Evolutionary conservation across 2,329 filamentous ascomycete genomes (phyloP).

Genomic region (Xylariaceae sp.): DNA sequence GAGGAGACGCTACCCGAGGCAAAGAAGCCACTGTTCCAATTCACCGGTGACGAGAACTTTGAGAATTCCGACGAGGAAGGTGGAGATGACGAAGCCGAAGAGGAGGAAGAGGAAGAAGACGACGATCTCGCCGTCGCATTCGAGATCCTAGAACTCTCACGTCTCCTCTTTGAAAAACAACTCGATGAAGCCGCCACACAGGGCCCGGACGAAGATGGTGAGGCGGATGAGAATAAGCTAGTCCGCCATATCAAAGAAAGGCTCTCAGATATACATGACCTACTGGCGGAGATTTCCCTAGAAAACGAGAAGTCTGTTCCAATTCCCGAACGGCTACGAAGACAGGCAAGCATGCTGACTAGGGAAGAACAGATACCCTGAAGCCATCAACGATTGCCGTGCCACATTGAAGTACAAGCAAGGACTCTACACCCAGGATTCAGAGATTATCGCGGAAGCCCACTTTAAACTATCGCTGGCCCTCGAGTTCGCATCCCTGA

Average conservation of each 20-base stretch:
- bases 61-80: conserved; percentile 71
- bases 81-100: conserved; percentile 33
- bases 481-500: conserved; percentile 85
- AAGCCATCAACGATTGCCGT: conserved; percentile 79
- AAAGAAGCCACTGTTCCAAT: conserved; percentile 82
- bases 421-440: conserved; percentile 71
- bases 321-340: conserved; percentile 5
- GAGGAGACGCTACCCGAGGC: conserved; percentile 36
- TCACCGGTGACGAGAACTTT: conserved; percentile 91
- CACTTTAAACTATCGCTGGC: conserved; percentile 96
- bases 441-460: conserved; percentile 83
- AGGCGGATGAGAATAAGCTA: conserved; percentile 36
- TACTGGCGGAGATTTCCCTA: conserved; percentile 92
- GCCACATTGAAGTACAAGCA: conserved; percentile 73
- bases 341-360: conserved; percentile 18
- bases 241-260: conserved; percentile 69
- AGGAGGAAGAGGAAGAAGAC: conserved; percentile 53
- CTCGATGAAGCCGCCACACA: conserved; percentile 41
- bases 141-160: conserved; percentile 76
- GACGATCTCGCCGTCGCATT: conserved; percentile 76
- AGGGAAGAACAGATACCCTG: conserved; percentile 56
- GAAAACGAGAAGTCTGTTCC: conserved; percentile 72
- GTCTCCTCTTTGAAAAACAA: conserved; percentile 56
- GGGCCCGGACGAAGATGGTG: conserved; percentile 14
- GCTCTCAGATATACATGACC: conserved; percentile 86